Conservation (phyloP, 2,329 filamentous ascomycete genomes). For the Ophioceras dolichostomum region DNA sequence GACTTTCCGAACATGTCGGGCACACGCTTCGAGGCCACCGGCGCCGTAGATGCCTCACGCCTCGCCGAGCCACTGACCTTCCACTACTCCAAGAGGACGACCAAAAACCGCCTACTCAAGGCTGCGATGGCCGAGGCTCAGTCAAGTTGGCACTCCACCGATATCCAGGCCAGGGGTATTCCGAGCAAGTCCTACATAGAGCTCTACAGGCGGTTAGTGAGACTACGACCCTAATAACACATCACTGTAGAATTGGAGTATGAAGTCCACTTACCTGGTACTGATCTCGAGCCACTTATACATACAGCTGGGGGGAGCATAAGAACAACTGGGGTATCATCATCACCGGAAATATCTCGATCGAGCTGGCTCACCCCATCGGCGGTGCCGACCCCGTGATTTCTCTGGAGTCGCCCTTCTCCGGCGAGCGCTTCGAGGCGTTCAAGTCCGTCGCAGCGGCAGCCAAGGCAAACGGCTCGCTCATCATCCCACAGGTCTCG, state of each 20-base stretch:
- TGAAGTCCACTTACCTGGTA: no score
- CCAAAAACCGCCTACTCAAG: conserved; percentile 56
- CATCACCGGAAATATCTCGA: conserved; percentile 24
- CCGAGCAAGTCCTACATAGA: conserved; percentile 30
- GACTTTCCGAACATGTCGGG: not conserved
- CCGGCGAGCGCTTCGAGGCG: conserved; percentile 32
- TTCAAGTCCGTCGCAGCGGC: conserved; percentile 43
- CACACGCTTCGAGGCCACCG: not conserved
- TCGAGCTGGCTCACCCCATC: conserved; percentile 45
- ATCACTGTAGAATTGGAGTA: not conserved
- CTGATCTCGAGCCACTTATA: conserved; percentile 36
- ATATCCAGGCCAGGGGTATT: conserved; percentile 33
- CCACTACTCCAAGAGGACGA: conserved; percentile 38
- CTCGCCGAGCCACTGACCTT: conserved; percentile 34
- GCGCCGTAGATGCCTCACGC: conserved; percentile 13
- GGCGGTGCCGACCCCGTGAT: not conserved
- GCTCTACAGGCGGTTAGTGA: conserved; percentile 33
- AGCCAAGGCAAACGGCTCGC: conserved; percentile 43
- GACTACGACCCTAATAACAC: not conserved
- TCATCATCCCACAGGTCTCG: conserved; percentile 49
- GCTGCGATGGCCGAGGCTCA: conserved; percentile 55
- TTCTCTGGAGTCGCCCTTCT: not conserved
- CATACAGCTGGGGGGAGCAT: conserved; percentile 36
- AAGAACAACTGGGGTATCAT: conserved; percentile 24
- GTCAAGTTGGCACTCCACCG: conserved; percentile 44